Base-by-base conservation (phyloP, 768 basidiomycete genomes). In the Auriscalpium vulgare region DNA sequence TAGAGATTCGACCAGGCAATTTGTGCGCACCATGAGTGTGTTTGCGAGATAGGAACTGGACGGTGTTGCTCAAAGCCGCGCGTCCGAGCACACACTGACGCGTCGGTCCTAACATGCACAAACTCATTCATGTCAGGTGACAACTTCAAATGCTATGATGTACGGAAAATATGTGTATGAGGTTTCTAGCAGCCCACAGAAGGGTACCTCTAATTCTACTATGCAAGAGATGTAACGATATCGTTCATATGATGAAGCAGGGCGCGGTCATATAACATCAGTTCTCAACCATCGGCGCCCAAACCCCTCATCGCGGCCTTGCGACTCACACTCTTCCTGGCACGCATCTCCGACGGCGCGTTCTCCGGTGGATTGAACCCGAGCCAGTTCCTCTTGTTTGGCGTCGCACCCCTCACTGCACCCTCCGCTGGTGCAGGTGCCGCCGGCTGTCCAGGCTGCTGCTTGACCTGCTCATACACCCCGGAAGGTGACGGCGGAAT, bases 281-380 rank as follows among this genome's bases (percentile, higher is more conserved):
- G 17, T 29, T 7, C 14, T 47, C 47, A 47, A 16, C 47, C 47
- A 21, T 50, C 50, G 13, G 36, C 50, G 10, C 50, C 50, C 16
- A 54, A 35, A 8, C 29, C 36, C 38, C 53, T 38, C 53, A 54
- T 54, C 29, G 53, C 53, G 38, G 46, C 53, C 53, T 66, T 66
- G 58, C 57, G 58, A 56, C 65, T 63, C 63, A 50, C 53, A 51
- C 63, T 60, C 65, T 67, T 69, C 43, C 68, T 55, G 50, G 62
- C 63, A 10, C 66, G 61, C 51, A 66, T 56, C 54, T 65, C 59
- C 37, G 65, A 58, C 13, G 58, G 59, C 52, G 65, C 57, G 51
- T 64, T 59, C 21, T 58, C 57, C 50, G 66, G 66, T 19, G 66
- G 65, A 53, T 57, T 55, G 63, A 69, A 69, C 13, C 68, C 68